Evolutionary conservation across 768 basidiomycete genomes (phyloP), one percentile per base, ranked within the genome.

Genomic region (Kwoniella sp.): DNA sequence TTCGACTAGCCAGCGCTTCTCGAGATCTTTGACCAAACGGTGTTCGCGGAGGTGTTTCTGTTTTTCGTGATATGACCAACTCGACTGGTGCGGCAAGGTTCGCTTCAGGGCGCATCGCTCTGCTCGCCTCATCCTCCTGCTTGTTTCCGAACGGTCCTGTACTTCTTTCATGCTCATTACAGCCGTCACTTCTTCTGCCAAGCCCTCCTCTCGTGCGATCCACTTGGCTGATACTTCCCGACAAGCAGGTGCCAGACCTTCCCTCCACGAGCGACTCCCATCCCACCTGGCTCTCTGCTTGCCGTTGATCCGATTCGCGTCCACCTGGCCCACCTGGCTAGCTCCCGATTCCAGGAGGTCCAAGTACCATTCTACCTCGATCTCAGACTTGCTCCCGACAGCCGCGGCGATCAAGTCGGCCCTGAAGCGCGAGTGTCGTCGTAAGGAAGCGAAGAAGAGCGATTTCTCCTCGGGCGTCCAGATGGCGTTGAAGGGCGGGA

Each of bases 391-490:
- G 23, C 88, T 87, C 64, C 83, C 83, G n/a, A 92, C 82, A 55
- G 85, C 85, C 4, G 82, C 83, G 0, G 90, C 87, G 55, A 93
- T 88, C 53, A 92, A 84, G 78, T 93, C 92, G 0, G 90, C 89
- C 23, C 90, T 82, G 48, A 89, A 83, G 26, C 89, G 85, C 22
- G 91, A 92, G 79, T 89, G 82, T 1, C 87, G 77, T 28, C 84
- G 80, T 23, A 93, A 78, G 0, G 85, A 88, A 76, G 86, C 88
- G 77, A 92, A 93, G 81, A 93, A 90, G 0, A 74, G 68, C 28
- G 86, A 83, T 66, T 89, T 88, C 73, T 93, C 92, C n/a, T 81
- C 69, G 0, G 84, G 76, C 2, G 88, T 86, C 91, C 91, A 93
- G 63, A 81, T 11, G 17, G 56, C 28, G 23, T 55, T 45, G 30